Evolutionary conservation across 2,329 filamentous ascomycete genomes (phyloP), one percentile per base, ranked within the genome.

Genomic region (Dothideomycetes sp.): DNA sequence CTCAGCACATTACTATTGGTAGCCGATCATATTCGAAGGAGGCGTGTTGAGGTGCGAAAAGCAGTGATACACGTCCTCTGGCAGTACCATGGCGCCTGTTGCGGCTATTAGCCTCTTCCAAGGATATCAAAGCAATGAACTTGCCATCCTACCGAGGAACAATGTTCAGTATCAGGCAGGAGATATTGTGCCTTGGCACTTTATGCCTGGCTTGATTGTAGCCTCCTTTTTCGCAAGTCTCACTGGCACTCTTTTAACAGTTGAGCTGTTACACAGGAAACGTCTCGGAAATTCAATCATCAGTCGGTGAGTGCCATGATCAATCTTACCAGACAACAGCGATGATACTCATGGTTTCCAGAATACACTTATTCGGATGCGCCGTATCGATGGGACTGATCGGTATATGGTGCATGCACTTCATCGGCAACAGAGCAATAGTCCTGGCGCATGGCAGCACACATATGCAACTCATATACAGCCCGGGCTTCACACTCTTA

Each of bases 361-460:
- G 62, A 58, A 47, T 64, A 9, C 63, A 69, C 44, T 57, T 65
- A 12, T 49, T 54, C 31, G 55, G 55, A 17, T 66, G 61, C 42
- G 53, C 62, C 27, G 52, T 65, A 1, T 62, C 64, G 2, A 63
- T 69, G 52, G 61, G 68, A 12, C 48, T 69, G 5, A 65, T 70
- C 34, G 67, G 67, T 12, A 70, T 72, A 36, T 72, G 60, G 60
- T 65, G 62, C 44, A 66, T 80, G 82, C 84, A 91, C 56, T 89
- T 84, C 52, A 81, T 91, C 48, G 85, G 84, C 16, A 89, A 91
- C 55, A 72, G 81, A 38, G 84, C 85, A 11, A 82, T 89, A 45
- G 66, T 81, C 18, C 70, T 94, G 14, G 79, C 71, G 30, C 49
- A 77, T 46, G 81, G 81, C 30, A 61, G 75, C 44, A 46, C 63